Evolutionary conservation across 2,329 filamentous ascomycete genomes (phyloP), one percentile per base, ranked within the genome.

Genomic region (Eutypa lata): DNA sequence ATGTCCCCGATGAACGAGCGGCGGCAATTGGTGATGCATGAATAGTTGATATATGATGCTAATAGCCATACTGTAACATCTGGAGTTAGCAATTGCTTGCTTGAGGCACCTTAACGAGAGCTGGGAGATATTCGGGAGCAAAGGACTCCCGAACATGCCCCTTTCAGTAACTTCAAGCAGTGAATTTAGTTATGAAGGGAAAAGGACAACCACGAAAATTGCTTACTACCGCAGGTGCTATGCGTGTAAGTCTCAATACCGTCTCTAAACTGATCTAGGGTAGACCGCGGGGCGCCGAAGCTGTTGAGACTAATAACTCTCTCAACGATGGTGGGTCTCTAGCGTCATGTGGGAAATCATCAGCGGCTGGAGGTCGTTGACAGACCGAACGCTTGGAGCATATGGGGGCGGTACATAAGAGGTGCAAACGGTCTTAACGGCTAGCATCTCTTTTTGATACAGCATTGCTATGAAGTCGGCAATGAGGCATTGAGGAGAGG

Each of bases 1-100:
- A 84, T 72, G 57, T 84, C 79, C 2, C 80, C 79, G 37, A 83
- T 78, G 59, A 81, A 82, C 1, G 72, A 64, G 16, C 76, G 76
- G 0, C 53, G 54, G 18, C 72, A 73, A 57, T 82, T 84, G 10
- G 62, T 61, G 4, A 71, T 18, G 60, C 81, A 84, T 11, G 71
- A 72, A 55, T 84, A 80, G 53, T 84, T 84, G 56, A 81, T 73
- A 51, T 71, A 68, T 0, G 80, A 78, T 3, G 77, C 75, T 1
- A 68, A 53, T 2, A 67, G 52, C 78, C 80, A 84, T 13, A 82
- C n/a, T n/a, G n/a, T n/a, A n/a, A n/a, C n/a, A n/a, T n/a, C n/a
- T n/a, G n/a, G n/a, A n/a, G n/a, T n/a, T n/a, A n/a, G n/a, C n/a
- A n/a, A n/a, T n/a, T n/a, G n/a, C n/a, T n/a, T n/a, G n/a, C n/a